Conservation (phyloP, 208 protist species). For the Leishmania lainsoni region DNA sequence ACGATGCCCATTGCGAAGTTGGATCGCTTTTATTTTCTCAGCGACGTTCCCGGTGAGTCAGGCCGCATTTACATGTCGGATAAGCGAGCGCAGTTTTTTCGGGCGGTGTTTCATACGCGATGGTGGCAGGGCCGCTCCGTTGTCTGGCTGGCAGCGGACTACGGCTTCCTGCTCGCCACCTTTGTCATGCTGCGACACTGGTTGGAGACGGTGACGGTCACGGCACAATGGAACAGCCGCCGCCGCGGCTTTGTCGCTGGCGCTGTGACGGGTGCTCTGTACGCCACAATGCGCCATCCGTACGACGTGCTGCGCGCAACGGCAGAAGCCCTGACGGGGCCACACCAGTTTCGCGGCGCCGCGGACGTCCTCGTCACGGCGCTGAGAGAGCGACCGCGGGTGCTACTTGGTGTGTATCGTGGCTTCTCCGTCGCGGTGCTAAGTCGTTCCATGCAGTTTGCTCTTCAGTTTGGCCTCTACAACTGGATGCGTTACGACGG, state of each 20-base stretch:
- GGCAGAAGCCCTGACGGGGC: slow-evolving; percentile 41
- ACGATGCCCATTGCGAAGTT: slow-evolving; percentile 57
- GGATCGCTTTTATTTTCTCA: slow-evolving; percentile 78
- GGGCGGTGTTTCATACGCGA: slow-evolving; percentile 57
- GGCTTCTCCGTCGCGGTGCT: slow-evolving; percentile 42
- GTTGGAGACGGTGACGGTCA: slow-evolving; percentile 1
- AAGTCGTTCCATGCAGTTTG: slow-evolving; percentile 47
- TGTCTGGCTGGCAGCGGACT: slow-evolving; percentile 34
- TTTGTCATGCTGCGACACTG: slow-evolving; percentile 44
- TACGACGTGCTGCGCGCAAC: slow-evolving; percentile 82
- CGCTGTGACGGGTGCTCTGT: slow-evolving; percentile 46
- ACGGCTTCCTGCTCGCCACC: slow-evolving; percentile 44
- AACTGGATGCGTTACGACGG: slow-evolving; percentile 75
- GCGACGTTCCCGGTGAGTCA: slow-evolving; percentile 76
- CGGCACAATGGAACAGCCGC: neutral
- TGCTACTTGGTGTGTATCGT: slow-evolving; percentile 65
- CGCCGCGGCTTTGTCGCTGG: slow-evolving; percentile 62
- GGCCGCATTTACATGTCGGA: slow-evolving; percentile 74
- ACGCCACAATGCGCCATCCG: slow-evolving; percentile 63
- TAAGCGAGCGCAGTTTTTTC: slow-evolving; percentile 80
- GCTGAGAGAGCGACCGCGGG: slow-evolving; percentile 47
- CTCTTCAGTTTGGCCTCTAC: slow-evolving; percentile 79
- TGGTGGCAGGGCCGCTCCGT: slow-evolving; percentile 73
- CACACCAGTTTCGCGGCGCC: slow-evolving; percentile 51
- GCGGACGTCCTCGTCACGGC: slow-evolving; percentile 68